Evolutionary conservation across 1,139 yeast species (phyloP).

Genomic region (Suhomyces bribrorum): DNA sequence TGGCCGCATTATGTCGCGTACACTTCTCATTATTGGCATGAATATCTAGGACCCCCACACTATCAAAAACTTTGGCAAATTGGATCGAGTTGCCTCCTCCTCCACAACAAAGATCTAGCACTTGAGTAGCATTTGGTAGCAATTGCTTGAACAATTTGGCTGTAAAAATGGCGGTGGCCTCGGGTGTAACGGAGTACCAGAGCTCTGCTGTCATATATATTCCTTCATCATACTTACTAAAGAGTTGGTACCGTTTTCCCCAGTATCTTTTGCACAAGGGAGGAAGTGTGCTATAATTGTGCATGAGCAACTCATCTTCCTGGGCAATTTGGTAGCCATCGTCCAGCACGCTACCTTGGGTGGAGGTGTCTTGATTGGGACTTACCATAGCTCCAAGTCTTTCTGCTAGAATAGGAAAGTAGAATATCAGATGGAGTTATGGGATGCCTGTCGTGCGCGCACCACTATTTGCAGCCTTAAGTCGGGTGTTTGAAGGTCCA

Average conservation of each 20-base stretch:
- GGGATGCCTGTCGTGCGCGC: constrained; percentile 12
- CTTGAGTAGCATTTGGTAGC: constrained; percentile 45
- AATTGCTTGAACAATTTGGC: constrained; percentile 53
- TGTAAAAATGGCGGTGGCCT: constrained; percentile 61
- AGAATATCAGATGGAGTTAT: too few relatives aligned
- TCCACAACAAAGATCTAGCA: constrained; percentile 84
- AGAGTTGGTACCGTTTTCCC: constrained; percentile 58
- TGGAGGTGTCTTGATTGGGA: too few relatives aligned
- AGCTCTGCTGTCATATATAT: constrained; percentile 71
- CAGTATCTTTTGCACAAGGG: constrained; percentile 54
- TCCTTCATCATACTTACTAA: constrained; percentile 67
- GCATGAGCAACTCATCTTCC: constrained; percentile 40
- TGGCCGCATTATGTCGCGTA: constrained; percentile 68
- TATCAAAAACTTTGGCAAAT: constrained; percentile 60
- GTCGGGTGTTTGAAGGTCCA: too few relatives aligned
- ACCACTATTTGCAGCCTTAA: constrained; percentile 2
- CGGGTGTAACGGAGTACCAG: constrained; percentile 95
- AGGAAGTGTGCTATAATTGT: constrained; percentile 44
- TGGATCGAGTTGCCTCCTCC: constrained; percentile 95
- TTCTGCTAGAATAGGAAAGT: too few relatives aligned
- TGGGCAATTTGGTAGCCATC: constrained; percentile 22
- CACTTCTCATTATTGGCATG: constrained; percentile 63
- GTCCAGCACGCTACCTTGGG: too few relatives aligned
- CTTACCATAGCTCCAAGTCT: too few relatives aligned
- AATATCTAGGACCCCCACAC: constrained; percentile 68